These are phyloP conservation scores for Fusarium liriodendri DNA, from an alignment of 2,329 filamentous ascomycete species.

Conservation along the genomic window DNA sequence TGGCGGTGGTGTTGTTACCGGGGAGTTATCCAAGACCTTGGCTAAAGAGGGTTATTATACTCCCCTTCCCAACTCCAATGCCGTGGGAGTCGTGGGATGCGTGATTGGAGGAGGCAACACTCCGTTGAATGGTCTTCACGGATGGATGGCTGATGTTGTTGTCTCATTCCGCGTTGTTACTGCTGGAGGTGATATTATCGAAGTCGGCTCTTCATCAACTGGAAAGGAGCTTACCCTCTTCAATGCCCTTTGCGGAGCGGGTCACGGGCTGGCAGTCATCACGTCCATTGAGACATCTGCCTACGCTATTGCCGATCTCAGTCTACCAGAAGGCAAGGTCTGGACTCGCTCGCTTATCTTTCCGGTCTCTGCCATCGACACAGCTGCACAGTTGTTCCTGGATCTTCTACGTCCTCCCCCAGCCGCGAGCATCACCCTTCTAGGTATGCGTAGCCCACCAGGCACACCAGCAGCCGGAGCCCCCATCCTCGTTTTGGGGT, in stretches of 20 bases:
- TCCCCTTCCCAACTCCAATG: conserved; percentile 41
- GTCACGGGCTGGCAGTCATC: conserved; percentile 49
- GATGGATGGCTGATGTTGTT: conserved; percentile 49
- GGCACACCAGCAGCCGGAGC: conserved; percentile 43
- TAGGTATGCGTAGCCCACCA: conserved; percentile 45
- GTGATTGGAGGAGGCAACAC: conserved; percentile 45
- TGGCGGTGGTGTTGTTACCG: conserved; percentile 44
- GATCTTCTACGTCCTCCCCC: conserved; percentile 27
- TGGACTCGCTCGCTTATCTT: conserved; percentile 49
- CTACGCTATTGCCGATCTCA: conserved; percentile 40
- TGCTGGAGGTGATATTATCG: conserved; percentile 17
- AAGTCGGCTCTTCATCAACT: conserved; percentile 17
- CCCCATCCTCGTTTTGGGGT: conserved; percentile 44
- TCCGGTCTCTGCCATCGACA: conserved; percentile 32
- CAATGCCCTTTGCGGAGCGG: conserved; percentile 48
- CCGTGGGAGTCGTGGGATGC: conserved; percentile 43
- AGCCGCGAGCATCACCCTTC: conserved; percentile 32
- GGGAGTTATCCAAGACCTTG: conserved; percentile 42
- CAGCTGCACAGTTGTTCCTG: conserved; percentile 38
- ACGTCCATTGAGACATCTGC: conserved; percentile 42
- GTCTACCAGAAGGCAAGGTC: conserved; percentile 44
- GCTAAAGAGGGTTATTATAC: conserved; percentile 47
- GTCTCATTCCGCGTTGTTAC: conserved; percentile 45
- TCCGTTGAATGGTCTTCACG: conserved; percentile 44
- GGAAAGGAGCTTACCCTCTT: conserved; percentile 45